A percentile compares a stretch with the other conserved stretches of the same genome.
Evolutionary conservation across 176 grass and related monocot species (phyloP).

Genomic region (Cocos nucifera): DNA sequence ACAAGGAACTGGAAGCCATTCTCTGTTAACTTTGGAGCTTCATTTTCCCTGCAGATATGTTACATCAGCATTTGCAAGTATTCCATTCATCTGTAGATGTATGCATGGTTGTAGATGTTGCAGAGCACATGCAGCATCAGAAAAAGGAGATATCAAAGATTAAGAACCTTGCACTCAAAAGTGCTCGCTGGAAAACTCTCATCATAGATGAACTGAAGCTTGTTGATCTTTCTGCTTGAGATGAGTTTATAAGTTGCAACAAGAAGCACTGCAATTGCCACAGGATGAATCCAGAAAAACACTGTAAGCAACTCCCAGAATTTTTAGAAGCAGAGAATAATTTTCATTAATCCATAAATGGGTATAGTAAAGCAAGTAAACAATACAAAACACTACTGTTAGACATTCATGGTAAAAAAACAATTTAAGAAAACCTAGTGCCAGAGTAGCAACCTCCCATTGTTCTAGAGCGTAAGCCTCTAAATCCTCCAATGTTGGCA

Average conservation of each 20-base stretch:
- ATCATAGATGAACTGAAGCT: constrained; percentile 87
- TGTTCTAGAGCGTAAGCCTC: constrained; percentile 67
- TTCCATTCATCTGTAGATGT: too few species aligned
- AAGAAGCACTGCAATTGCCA: constrained; percentile 53
- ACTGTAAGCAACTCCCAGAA: neutral
- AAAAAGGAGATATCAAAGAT: too few species aligned
- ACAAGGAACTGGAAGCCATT: constrained; percentile 96
- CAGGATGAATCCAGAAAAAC: constrained; percentile 9
- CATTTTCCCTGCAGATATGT: constrained; percentile 59
- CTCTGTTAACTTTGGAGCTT: constrained; percentile 80
- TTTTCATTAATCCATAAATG: neutral
- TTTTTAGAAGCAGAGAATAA: too few species aligned
- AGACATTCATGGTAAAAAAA: constrained; percentile 7
- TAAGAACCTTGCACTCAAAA: constrained; percentile 71
- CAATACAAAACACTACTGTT: constrained; percentile 6
- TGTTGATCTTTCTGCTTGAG: constrained; percentile 63
- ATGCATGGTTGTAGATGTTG: too few species aligned
- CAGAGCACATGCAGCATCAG: neutral
- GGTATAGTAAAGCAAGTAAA: neutral
- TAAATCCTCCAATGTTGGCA: constrained; percentile 64
- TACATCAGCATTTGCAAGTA: constrained; percentile 10
- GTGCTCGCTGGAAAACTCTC: constrained; percentile 76
- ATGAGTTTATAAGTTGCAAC: constrained; percentile 94
- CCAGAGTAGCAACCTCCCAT: constrained; percentile 65
- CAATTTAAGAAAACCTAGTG: constrained; percentile 4